Conservation (phyloP, 805 yeast species). For the Danielia reshetovae region DNA sequence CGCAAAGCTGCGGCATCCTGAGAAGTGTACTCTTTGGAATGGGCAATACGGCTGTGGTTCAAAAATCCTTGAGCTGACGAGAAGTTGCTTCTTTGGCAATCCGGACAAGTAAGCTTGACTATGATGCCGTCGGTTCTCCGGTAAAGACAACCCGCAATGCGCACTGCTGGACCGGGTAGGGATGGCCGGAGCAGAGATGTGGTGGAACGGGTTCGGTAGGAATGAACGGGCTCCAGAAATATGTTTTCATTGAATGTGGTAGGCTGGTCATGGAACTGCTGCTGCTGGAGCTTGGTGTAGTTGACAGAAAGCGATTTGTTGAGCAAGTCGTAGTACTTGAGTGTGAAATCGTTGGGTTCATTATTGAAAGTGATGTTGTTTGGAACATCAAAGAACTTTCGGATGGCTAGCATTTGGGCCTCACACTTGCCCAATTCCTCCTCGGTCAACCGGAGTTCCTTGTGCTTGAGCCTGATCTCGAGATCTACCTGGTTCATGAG, state of each 20-base stretch:
- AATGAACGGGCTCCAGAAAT: constrained; percentile 17
- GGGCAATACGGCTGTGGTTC: constrained; percentile 73
- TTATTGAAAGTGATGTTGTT: constrained; percentile 34
- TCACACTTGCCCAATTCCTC: constrained; percentile 56
- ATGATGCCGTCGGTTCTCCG: constrained; percentile 67
- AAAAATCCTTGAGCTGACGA: constrained; percentile 78
- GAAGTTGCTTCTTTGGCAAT: constrained; percentile 65
- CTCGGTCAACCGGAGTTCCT: constrained; percentile 48
- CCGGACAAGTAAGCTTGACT: constrained; percentile 64
- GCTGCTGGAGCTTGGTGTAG: constrained; percentile 25
- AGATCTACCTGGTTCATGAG: constrained; percentile 49
- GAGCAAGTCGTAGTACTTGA: constrained; percentile 37
- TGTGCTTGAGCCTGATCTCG: constrained; percentile 57
- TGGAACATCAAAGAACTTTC: constrained; percentile 43
- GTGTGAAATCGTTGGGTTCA: constrained; percentile 44
- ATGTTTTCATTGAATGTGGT: constrained; percentile 11
- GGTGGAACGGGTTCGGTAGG: constrained; percentile 47
- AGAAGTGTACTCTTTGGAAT: constrained; percentile 62
- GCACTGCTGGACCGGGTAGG: constrained; percentile 13
- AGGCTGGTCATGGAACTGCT: constrained; percentile 10
- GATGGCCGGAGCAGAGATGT: constrained; percentile 54
- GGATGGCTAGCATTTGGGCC: constrained; percentile 50
- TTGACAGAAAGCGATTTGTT: constrained; percentile 31
- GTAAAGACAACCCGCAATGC: constrained; percentile 48
- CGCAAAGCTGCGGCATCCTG: constrained; percentile 72